Conservation (phyloP, 306 rosid species). For the Citrullus mucosospermus region DNA sequence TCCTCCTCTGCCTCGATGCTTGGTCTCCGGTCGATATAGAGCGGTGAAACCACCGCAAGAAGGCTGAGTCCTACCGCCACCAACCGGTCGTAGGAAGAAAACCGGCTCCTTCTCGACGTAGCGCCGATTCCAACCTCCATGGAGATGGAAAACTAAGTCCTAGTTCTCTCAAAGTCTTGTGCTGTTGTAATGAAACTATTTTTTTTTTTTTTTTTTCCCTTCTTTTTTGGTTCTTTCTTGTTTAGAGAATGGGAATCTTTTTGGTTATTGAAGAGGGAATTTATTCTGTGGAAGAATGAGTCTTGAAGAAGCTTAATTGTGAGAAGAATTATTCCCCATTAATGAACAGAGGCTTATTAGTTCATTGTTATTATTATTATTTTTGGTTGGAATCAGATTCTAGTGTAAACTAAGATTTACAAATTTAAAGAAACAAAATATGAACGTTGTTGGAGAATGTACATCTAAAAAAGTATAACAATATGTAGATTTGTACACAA, state of each 20-base stretch:
- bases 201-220: background rate
- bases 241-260: background rate
- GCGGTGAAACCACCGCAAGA: slow-evolving; percentile 76
- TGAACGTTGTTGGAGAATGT: background rate
- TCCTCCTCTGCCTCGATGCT: slow-evolving; percentile 36
- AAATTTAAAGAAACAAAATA: background rate
- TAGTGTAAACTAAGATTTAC: background rate
- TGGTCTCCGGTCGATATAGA: slow-evolving; percentile 47
- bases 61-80: slow-evolving; percentile 42
- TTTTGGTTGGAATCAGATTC: slow-evolving; percentile 3
- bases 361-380: background rate
- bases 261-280: background rate
- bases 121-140: slow-evolving; percentile 25
- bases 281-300: background rate
- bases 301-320: background rate
- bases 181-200: background rate
- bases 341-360: background rate
- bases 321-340: slow-evolving; percentile 5
- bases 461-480: background rate
- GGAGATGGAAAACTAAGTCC: background rate
- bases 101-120: slow-evolving; percentile 27
- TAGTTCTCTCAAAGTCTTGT: background rate
- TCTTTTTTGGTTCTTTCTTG: background rate
- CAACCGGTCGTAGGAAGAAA: slow-evolving; percentile 47
- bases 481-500: too few relatives aligned